A percentile compares a stretch with the other conserved stretches of the same genome.
Conservation (phyloP, 1,284 basidiomycete genomes). For the Cryptococcus sp. region DNA sequence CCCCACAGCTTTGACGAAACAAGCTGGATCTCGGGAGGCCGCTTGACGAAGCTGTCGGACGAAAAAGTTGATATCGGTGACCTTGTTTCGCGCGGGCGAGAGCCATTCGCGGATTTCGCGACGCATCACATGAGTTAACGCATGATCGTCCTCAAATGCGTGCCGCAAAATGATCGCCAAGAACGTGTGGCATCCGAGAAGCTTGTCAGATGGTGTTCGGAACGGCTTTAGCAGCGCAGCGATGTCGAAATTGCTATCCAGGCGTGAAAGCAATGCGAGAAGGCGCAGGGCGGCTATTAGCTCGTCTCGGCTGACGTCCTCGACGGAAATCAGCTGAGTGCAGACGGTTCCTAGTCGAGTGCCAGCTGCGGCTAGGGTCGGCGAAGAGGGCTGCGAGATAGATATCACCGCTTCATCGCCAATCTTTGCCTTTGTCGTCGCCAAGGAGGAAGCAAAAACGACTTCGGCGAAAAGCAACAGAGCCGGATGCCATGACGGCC, state of each 20-base stretch:
- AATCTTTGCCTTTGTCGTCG: conserved; percentile 60
- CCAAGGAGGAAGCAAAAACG: conserved; percentile 72
- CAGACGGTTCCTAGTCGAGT: conserved; percentile 2
- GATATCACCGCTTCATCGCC: conserved; percentile 23
- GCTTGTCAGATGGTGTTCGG: conserved; percentile 20
- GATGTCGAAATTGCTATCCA: not conserved
- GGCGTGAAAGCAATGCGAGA: conserved; percentile 75
- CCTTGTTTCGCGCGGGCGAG: conserved; percentile 66
- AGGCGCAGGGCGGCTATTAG: conserved; percentile 75
- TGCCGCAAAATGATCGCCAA: conserved; percentile 87
- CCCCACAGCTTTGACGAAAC: conserved; percentile 74
- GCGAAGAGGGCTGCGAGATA: not conserved
- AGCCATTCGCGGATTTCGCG: conserved; percentile 80
- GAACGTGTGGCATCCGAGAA: conserved; percentile 71
- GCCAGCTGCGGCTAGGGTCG: not conserved
- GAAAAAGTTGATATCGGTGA: conserved; percentile 71
- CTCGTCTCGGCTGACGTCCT: conserved; percentile 59
- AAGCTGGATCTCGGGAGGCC: conserved; percentile 75
- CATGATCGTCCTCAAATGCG: conserved; percentile 73
- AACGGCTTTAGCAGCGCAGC: conserved; percentile 66
- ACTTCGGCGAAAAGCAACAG: conserved; percentile 77
- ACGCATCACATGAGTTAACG: conserved; percentile 72
- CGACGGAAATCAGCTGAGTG: conserved; percentile 1
- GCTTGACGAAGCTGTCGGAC: conserved; percentile 76
- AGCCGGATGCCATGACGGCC: conserved; percentile 80